Evolutionary conservation across 148 eudicot genomes (phyloP).

Genomic region (Silene uniflora): DNA sequence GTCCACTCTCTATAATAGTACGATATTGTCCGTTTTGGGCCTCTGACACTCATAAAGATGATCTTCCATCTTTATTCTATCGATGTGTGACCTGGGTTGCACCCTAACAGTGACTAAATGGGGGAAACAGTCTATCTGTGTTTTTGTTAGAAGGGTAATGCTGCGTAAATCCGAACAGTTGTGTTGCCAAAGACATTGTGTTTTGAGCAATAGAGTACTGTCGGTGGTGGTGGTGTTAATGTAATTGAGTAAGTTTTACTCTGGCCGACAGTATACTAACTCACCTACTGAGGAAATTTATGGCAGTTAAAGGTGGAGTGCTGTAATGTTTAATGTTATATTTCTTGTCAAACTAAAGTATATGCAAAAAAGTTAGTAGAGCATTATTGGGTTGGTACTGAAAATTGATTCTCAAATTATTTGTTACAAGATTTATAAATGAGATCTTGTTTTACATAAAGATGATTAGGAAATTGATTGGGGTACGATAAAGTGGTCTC

Average conservation of each 20-base stretch:
- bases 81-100: too few relatives aligned
- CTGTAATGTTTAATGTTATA: not conserved
- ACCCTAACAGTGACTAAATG: too few relatives aligned
- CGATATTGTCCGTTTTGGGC: too few relatives aligned
- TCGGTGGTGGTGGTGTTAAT: not conserved
- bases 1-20: too few relatives aligned
- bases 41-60: too few relatives aligned
- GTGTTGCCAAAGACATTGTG: not conserved
- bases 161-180: not conserved
- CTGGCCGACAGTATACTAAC: slow-evolving; percentile 1
- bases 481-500: too few relatives aligned
- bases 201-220: not conserved
- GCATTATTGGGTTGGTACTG: not conserved
- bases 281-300: too few relatives aligned
- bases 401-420: not conserved
- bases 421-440: not conserved
- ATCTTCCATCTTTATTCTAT: too few relatives aligned
- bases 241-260: not conserved
- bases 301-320: not conserved
- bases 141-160: not conserved
- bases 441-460: too few relatives aligned
- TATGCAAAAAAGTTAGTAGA: not conserved
- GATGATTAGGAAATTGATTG: not conserved
- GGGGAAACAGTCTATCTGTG: too few relatives aligned
- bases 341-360: slow-evolving; percentile 4